Percentiles rank a stretch among this genome's conserved stretches.
Conservation (phyloP, 1,284 basidiomycete genomes). For the Peniophora sp. region DNA sequence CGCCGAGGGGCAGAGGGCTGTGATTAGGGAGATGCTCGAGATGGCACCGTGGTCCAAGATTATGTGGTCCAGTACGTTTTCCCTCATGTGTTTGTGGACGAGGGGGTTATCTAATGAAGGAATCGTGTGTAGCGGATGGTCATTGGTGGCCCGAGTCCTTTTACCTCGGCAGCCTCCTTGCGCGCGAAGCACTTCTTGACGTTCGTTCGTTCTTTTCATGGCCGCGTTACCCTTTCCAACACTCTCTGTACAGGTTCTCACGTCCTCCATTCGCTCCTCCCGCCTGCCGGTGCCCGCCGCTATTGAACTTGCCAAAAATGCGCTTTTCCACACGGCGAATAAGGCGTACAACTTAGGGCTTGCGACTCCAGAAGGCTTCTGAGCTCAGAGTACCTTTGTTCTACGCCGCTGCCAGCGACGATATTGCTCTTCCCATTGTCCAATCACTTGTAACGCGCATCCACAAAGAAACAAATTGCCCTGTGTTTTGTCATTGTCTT, state of each 20-base stretch:
- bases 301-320: conserved; percentile 36
- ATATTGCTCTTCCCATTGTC: no score
- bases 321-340: conserved; percentile 55
- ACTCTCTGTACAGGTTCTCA: conserved; percentile 34
- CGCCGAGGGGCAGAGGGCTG: conserved; percentile 47
- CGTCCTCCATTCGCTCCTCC: conserved; percentile 30
- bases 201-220: conserved; percentile 25
- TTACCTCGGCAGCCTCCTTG: conserved; percentile 58
- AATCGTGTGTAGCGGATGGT: conserved; percentile 47
- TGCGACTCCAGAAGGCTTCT: neutral
- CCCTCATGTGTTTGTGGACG: conserved; percentile 2
- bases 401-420: no score
- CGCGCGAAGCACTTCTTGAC: conserved; percentile 50
- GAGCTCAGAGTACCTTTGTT: no score
- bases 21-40: conserved; percentile 59
- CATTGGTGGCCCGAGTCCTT: conserved; percentile 75
- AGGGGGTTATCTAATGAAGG: no score
- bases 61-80: conserved; percentile 63
- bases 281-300: conserved; percentile 46
- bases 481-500: no score
- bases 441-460: no score
- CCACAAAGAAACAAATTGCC: no score
- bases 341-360: conserved; percentile 45
- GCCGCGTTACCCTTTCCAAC: neutral
- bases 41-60: conserved; percentile 69